A percentile compares a stretch with the other conserved stretches of the same genome.
Conservation (phyloP, 305 asterid species). For the Euphrasia arctica region DNA sequence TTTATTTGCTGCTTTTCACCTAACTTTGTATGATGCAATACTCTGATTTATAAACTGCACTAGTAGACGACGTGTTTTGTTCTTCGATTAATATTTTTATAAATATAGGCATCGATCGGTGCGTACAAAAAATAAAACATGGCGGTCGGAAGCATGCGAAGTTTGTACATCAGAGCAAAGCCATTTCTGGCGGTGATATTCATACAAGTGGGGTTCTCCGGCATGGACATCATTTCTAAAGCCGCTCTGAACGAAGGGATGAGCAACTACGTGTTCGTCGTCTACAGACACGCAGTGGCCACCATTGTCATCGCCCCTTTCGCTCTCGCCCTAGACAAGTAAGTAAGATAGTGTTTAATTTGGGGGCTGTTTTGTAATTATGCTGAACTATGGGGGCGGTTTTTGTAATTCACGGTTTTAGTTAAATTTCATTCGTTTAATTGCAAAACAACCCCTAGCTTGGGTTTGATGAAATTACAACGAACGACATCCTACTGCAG, state of each 20-base stretch:
- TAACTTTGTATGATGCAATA: no score
- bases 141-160: constrained; percentile 20
- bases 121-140: background rate
- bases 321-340: constrained; percentile 65
- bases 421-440: constrained; percentile 40
- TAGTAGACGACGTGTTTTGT: no score
- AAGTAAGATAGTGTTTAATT: background rate
- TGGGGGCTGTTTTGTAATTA: constrained; percentile 15
- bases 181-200: constrained; percentile 75
- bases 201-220: constrained; percentile 82
- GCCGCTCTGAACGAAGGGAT: constrained; percentile 90
- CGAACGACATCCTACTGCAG: constrained; percentile 62
- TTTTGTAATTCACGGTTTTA: no score
- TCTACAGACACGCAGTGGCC: constrained; percentile 85
- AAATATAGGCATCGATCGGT: background rate
- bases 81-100: no score
- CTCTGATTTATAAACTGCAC: no score
- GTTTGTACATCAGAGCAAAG: constrained; percentile 39
- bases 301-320: constrained; percentile 77
- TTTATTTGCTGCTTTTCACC: no score
- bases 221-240: constrained; percentile 89
- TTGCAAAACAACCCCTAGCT: constrained; percentile 21
- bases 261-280: constrained; percentile 93
- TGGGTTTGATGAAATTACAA: constrained; percentile 21
- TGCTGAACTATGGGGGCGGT: constrained; percentile 17